A percentile compares a stretch with the other conserved stretches of the same genome.
Evolutionary conservation across 495 filamentous ascomycete species (phyloP).

Genomic region (Penicillium chermesinum): DNA sequence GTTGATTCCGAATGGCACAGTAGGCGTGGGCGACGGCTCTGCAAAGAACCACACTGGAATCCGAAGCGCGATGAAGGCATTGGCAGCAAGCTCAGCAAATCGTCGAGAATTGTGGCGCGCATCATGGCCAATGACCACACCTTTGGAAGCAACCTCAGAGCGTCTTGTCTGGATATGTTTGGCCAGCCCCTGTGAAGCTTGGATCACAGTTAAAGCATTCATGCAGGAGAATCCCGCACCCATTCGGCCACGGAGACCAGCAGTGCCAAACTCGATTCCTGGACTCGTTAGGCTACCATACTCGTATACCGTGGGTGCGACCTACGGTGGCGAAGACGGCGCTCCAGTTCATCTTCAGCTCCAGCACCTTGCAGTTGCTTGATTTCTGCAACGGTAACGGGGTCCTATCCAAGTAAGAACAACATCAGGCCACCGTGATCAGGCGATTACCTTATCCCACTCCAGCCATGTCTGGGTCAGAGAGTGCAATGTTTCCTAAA

Average conservation of each 20-base stretch:
- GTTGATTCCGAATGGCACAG: slow-evolving; percentile 63
- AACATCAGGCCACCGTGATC: slow-evolving; percentile 17
- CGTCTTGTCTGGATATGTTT: slow-evolving; percentile 50
- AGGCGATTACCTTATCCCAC: slow-evolving; percentile 49
- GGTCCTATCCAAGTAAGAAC: slow-evolving; percentile 38
- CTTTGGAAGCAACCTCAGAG: slow-evolving; percentile 33
- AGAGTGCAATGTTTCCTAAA: slow-evolving; percentile 30
- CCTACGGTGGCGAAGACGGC: slow-evolving; percentile 51
- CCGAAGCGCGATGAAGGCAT: slow-evolving; percentile 56
- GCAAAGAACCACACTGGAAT: slow-evolving; percentile 61
- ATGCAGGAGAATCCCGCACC: slow-evolving; percentile 65
- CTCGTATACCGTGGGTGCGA: background rate
- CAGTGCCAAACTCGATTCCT: slow-evolving; percentile 67
- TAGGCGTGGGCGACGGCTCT: slow-evolving; percentile 53
- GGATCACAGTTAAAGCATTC: slow-evolving; percentile 66
- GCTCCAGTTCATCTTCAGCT: slow-evolving; percentile 50
- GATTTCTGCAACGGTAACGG: slow-evolving; percentile 55
- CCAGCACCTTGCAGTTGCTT: slow-evolving; percentile 44
- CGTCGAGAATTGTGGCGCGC: slow-evolving; percentile 61
- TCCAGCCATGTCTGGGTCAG: slow-evolving; percentile 55
- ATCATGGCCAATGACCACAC: slow-evolving; percentile 64
- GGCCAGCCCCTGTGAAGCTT: slow-evolving; percentile 67
- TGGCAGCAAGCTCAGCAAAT: slow-evolving; percentile 60
- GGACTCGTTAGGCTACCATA: background rate
- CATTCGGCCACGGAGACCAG: slow-evolving; percentile 65